These are phyloP conservation scores for Fragilaria radians DNA, from an alignment of 108 stramenopile genomes.

Conservation along the genomic window DNA sequence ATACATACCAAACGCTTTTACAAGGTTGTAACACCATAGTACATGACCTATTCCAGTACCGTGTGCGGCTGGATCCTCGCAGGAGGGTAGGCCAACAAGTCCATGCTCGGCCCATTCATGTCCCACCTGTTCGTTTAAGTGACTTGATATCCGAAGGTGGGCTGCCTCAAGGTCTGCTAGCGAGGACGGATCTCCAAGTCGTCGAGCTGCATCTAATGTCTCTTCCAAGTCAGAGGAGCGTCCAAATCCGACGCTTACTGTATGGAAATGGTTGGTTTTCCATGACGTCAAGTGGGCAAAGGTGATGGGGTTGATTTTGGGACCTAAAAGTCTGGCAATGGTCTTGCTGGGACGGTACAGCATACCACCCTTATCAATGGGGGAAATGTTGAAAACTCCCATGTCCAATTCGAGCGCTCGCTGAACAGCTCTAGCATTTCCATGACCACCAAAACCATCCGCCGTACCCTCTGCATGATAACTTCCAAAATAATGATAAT, in stretches of 20 bases:
- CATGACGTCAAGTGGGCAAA: slow-evolving; percentile 52
- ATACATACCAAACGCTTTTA: slow-evolving; percentile 51
- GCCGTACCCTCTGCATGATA: slow-evolving; percentile 59
- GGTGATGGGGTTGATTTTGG: slow-evolving; percentile 50
- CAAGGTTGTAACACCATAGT: slow-evolving; percentile 42
- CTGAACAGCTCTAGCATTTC: slow-evolving; percentile 36
- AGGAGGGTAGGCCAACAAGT: slow-evolving; percentile 38
- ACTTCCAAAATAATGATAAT: slow-evolving; percentile 64
- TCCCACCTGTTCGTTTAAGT: slow-evolving; percentile 34
- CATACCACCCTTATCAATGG: slow-evolving; percentile 77
- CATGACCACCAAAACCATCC: slow-evolving; percentile 41
- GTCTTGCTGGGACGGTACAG: slow-evolving; percentile 49
- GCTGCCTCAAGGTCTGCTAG: slow-evolving; percentile 19
- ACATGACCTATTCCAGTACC: slow-evolving; percentile 47
- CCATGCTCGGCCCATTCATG: slow-evolving; percentile 51
- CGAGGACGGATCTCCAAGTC: slow-evolving; percentile 17
- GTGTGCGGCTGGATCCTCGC: slow-evolving; percentile 18
- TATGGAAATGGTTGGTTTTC: slow-evolving; percentile 39
- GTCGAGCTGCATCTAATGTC: slow-evolving; percentile 52
- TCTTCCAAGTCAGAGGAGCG: slow-evolving; percentile 74
- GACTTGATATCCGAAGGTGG: slow-evolving; percentile 35
- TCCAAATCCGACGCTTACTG: slow-evolving; percentile 53
- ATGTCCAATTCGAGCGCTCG: slow-evolving; percentile 62
- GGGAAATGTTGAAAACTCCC: slow-evolving; percentile 76
- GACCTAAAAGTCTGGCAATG: slow-evolving; percentile 34